These are phyloP conservation scores for Epichloe coenophiala DNA, from an alignment of 2,329 filamentous ascomycete species.

Conservation along the genomic window DNA sequence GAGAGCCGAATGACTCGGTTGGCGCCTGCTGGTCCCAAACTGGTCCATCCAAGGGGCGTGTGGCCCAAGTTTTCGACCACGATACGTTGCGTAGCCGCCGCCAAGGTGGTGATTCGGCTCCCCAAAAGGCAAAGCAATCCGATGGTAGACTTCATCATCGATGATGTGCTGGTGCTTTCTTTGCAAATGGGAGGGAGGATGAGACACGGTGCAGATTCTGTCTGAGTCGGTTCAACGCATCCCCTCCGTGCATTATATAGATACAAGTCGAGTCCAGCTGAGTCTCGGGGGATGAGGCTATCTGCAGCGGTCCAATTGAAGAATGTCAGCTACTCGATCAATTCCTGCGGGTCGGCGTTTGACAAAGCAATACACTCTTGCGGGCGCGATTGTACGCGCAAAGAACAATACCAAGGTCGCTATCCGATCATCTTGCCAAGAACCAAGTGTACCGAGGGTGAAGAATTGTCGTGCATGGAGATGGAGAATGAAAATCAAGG, in stretches of 20 bases:
- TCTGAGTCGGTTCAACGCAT: neutral
- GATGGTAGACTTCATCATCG: neutral
- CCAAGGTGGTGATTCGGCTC: neutral
- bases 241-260: neutral
- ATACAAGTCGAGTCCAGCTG: neutral
- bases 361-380: neutral
- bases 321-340: neutral
- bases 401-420: neutral
- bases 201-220: neutral
- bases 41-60: constrained; percentile 12
- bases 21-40: constrained; percentile 7
- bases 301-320: neutral
- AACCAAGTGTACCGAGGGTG: neutral
- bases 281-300: neutral
- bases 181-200: neutral
- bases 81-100: neutral
- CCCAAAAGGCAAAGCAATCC: neutral
- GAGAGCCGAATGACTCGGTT: constrained; percentile 15
- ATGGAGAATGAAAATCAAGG: neutral
- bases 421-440: neutral
- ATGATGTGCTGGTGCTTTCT: neutral
- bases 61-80: constrained; percentile 11
- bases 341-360: neutral
- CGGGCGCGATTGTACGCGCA: neutral
- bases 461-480: neutral